A percentile compares a stretch with the other conserved stretches of the same genome.
These are phyloP conservation scores for Acacia pycnantha DNA, from an alignment of 331 rosid species.

Conservation along the genomic window DNA sequence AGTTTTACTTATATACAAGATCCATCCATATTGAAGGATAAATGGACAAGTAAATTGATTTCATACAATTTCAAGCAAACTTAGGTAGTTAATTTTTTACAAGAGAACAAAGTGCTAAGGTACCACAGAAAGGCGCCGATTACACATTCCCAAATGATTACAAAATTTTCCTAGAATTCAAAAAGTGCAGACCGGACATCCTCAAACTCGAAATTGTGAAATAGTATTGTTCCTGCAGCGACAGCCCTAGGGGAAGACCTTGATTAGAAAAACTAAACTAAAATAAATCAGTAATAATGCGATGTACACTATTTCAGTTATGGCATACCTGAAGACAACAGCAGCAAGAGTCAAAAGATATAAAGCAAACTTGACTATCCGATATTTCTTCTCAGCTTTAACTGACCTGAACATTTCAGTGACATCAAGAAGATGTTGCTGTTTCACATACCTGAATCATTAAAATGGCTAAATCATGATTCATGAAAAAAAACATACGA, in stretches of 20 bases:
- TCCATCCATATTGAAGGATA: neutral
- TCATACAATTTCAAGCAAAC: neutral
- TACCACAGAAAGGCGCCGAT: neutral
- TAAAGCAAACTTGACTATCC: constrained; percentile 65
- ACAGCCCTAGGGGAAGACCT: constrained; percentile 27
- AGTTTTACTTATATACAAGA: neutral
- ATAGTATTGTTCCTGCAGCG: constrained; percentile 24
- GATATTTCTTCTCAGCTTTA: constrained; percentile 71
- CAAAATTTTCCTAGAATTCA: neutral
- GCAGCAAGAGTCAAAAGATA: constrained; percentile 56
- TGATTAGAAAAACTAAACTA: constrained; percentile 20
- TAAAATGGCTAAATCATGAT: constrained; percentile 28
- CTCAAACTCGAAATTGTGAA: constrained; percentile 27
- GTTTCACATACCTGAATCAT: constrained; percentile 64
- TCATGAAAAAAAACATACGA: constrained; percentile 16
- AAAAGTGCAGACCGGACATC: constrained; percentile 11
- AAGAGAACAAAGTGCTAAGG: constrained; percentile 7
- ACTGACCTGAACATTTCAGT: constrained; percentile 86
- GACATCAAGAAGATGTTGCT: constrained; percentile 84
- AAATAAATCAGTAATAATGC: constrained; percentile 11
- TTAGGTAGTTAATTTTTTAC: neutral
- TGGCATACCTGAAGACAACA: constrained; percentile 71
- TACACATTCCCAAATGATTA: constrained; percentile 14
- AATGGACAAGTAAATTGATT: constrained; percentile 2
- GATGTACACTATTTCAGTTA: constrained; percentile 2